Evolutionary conservation across 345 rosid species (phyloP).

Genomic region (Microthlaspi erraticum): DNA sequence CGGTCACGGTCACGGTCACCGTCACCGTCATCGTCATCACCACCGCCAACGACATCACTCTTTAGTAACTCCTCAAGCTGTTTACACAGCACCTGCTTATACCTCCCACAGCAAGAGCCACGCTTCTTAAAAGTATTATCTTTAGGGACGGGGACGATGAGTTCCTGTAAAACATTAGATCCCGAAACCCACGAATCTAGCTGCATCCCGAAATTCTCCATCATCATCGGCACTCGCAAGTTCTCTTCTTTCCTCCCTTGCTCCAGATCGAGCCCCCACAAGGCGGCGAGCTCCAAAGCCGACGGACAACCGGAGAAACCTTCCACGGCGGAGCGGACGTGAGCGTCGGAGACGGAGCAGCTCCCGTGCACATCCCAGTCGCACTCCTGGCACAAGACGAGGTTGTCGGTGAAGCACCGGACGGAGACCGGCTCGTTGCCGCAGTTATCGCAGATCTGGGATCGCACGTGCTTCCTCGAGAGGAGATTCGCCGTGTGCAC

Average conservation of each 20-base stretch:
- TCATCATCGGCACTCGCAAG: slow-evolving; percentile 16
- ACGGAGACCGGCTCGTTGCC: slow-evolving; percentile 65
- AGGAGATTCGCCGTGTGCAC: slow-evolving; percentile 90
- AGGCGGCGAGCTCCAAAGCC: slow-evolving; percentile 59
- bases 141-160: slow-evolving; percentile 73
- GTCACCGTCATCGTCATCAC: slow-evolving; percentile 10
- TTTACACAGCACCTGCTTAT: slow-evolving; percentile 58
- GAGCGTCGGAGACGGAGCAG: slow-evolving; percentile 67
- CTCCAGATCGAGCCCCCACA: slow-evolving; percentile 65
- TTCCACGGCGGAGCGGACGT: slow-evolving; percentile 62
- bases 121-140: slow-evolving; percentile 46
- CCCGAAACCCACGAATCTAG: slow-evolving; percentile 55
- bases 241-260: slow-evolving; percentile 44
- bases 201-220: slow-evolving; percentile 47
- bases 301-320: slow-evolving; percentile 79
- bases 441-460: slow-evolving; percentile 94
- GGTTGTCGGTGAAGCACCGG: slow-evolving; percentile 64
- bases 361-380: slow-evolving; percentile 76
- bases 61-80: slow-evolving; percentile 70
- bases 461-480: slow-evolving; percentile 79
- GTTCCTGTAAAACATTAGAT: slow-evolving; percentile 53
- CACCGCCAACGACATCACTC: slow-evolving; percentile 43
- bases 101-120: slow-evolving; percentile 55
- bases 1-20: background rate
- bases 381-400: slow-evolving; percentile 69